Conservation (phyloP, 2,329 filamentous ascomycete genomes). For the Monilinia fructigena region DNA sequence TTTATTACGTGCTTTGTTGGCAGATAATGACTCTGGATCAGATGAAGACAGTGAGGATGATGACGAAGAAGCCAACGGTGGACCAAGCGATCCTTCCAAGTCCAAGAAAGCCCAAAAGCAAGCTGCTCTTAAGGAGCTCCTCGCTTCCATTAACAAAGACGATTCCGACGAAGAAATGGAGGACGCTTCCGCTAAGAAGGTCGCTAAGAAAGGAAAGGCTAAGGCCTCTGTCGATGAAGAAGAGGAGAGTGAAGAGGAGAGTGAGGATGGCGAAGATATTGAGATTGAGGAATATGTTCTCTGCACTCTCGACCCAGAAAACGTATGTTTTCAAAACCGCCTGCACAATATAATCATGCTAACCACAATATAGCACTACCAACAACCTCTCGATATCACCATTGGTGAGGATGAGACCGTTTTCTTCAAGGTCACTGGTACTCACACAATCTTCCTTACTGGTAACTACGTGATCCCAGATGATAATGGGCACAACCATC, state of each 20-base stretch:
- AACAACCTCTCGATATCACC: slow-evolving; percentile 92
- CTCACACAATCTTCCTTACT: slow-evolving; percentile 86
- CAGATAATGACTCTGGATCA: slow-evolving; percentile 52
- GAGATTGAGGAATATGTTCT: slow-evolving; percentile 88
- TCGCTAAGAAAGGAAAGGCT: slow-evolving; percentile 68
- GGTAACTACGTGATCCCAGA: slow-evolving; percentile 88
- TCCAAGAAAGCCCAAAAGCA: slow-evolving; percentile 81
- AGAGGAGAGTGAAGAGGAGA: slow-evolving; percentile 50
- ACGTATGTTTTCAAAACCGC: slow-evolving; percentile 56
- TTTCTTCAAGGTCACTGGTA: slow-evolving; percentile 88
- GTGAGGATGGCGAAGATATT: slow-evolving; percentile 60
- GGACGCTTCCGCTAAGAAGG: slow-evolving; percentile 61
- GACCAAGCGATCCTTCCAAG: slow-evolving; percentile 88
- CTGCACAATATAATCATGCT: slow-evolving; percentile 28
- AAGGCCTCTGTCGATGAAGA: slow-evolving; percentile 58
- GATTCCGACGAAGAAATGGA: slow-evolving; percentile 72
- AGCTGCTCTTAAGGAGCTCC: slow-evolving; percentile 74
- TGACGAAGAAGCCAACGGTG: slow-evolving; percentile 78
- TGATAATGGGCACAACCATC: slow-evolving; percentile 53
- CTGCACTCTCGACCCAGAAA: slow-evolving; percentile 91
- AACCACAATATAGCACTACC: slow-evolving; percentile 68
- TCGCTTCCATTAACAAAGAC: slow-evolving; percentile 62
- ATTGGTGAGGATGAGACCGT: slow-evolving; percentile 85
- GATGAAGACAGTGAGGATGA: slow-evolving; percentile 53
- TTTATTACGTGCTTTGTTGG: slow-evolving; percentile 52